These are phyloP conservation scores for Cajanus cajan DNA, from an alignment of 306 rosid genomes.

Conservation along the genomic window DNA sequence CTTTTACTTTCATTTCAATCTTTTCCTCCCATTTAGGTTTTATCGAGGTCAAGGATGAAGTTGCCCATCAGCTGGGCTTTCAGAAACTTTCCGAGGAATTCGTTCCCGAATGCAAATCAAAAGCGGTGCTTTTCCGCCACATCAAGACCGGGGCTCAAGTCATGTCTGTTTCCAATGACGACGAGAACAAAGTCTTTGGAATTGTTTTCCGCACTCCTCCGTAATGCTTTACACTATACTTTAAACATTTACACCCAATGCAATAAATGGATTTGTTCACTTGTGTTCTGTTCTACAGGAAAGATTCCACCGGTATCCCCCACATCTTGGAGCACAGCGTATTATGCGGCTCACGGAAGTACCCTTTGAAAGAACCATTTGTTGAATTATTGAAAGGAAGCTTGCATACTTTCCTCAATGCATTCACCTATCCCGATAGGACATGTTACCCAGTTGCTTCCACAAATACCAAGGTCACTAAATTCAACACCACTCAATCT, in stretches of 20 bases:
- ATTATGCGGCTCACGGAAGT: slow-evolving; percentile 89
- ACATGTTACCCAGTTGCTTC: slow-evolving; percentile 98
- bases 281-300: slow-evolving; percentile 49
- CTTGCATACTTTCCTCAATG: slow-evolving; percentile 87
- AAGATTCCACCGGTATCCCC: slow-evolving; percentile 95
- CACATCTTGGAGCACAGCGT: slow-evolving; percentile 98
- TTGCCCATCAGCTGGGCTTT: slow-evolving; percentile 67
- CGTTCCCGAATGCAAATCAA: slow-evolving; percentile 86
- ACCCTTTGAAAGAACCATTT: slow-evolving; percentile 93
- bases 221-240: slow-evolving; percentile 38
- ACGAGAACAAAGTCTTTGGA: slow-evolving; percentile 97
- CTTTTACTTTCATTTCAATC: neutral
- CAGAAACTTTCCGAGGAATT: slow-evolving; percentile 81
- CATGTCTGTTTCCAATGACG: slow-evolving; percentile 82
- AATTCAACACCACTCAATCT: neutral
- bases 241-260: too few relatives aligned
- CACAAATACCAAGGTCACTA: slow-evolving; percentile 74
- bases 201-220: slow-evolving; percentile 96
- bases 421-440: slow-evolving; percentile 96
- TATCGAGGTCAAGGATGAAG: slow-evolving; percentile 55
- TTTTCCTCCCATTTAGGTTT: slow-evolving; percentile 39
- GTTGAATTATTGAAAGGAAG: slow-evolving; percentile 94
- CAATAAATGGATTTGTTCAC: neutral
- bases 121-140: slow-evolving; percentile 77
- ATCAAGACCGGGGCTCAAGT: slow-evolving; percentile 85